A percentile compares a stretch with the other conserved stretches of the same genome.
Conservation (phyloP, 202 grass and related monocot genomes). For the Carex sylvatica region DNA sequence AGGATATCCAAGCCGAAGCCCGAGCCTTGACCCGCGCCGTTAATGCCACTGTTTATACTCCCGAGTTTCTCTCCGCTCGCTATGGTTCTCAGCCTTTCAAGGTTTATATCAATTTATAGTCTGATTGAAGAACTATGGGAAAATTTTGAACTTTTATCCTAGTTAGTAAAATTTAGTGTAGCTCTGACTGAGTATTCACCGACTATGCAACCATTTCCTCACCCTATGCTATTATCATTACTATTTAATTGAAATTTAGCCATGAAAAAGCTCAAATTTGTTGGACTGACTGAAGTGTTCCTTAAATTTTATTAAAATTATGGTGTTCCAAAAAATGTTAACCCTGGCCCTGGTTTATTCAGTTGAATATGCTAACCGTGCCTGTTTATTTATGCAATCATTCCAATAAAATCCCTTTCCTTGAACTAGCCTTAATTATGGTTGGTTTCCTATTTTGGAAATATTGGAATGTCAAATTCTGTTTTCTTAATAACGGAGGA, state of each 20-base stretch:
- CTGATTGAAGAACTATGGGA: background rate
- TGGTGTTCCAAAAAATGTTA: background rate
- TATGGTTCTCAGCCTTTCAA: slow-evolving; percentile 71
- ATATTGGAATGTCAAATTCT: background rate
- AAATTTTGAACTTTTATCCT: background rate
- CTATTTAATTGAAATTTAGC: background rate
- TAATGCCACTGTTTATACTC: slow-evolving; percentile 67
- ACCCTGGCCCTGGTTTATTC: background rate
- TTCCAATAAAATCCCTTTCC: background rate
- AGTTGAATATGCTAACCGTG: background rate
- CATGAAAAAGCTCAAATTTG: background rate
- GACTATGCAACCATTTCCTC: background rate
- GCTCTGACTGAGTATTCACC: background rate
- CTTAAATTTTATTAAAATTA: background rate
- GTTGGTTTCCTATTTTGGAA: slow-evolving; percentile 19
- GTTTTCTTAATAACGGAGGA: background rate
- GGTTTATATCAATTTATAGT: slow-evolving; percentile 27
- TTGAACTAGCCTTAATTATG: background rate
- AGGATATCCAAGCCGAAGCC: slow-evolving; percentile 77
- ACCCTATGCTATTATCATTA: background rate
- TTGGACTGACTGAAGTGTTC: too few species aligned
- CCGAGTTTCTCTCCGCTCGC: slow-evolving; percentile 60
- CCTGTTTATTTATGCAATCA: background rate
- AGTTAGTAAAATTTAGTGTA: background rate
- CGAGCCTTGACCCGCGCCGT: slow-evolving; percentile 75